Conservation (phyloP, 2,329 filamentous ascomycete species). For the Fusarium phyllophilum region DNA sequence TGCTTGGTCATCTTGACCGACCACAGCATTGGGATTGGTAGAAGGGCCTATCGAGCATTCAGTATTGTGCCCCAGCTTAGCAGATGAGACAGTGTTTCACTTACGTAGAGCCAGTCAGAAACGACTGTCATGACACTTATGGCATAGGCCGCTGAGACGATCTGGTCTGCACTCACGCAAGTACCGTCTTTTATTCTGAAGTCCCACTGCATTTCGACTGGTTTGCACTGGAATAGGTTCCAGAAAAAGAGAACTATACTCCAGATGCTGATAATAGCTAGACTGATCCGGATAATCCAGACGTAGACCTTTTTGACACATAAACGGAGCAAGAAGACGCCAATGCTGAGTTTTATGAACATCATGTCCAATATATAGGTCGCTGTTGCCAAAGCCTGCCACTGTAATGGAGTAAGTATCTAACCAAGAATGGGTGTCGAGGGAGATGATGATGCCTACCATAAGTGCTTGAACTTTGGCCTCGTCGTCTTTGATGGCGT, state of each 20-base stretch:
- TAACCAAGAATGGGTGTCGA: background rate
- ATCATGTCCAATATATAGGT: slow-evolving; percentile 65
- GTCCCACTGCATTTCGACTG: slow-evolving; percentile 64
- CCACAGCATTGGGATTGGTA: slow-evolving; percentile 66
- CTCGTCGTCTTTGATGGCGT: slow-evolving; percentile 52
- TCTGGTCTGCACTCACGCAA: slow-evolving; percentile 56
- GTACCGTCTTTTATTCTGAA: slow-evolving; percentile 55
- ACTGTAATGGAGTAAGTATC: slow-evolving; percentile 47
- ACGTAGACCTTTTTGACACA: slow-evolving; percentile 58
- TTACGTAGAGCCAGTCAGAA: slow-evolving; percentile 64
- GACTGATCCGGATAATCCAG: slow-evolving; percentile 58
- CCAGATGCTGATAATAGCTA: slow-evolving; percentile 59
- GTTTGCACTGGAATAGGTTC: slow-evolving; percentile 63
- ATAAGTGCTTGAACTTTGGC: slow-evolving; percentile 58
- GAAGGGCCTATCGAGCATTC: slow-evolving; percentile 52
- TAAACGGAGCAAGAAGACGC: slow-evolving; percentile 61
- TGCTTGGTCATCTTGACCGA: slow-evolving; percentile 63
- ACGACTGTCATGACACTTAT: slow-evolving; percentile 63
- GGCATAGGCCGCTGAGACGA: slow-evolving; percentile 61
- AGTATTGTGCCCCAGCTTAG: background rate
- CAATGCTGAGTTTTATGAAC: slow-evolving; percentile 67
- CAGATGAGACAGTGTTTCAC: slow-evolving; percentile 16
- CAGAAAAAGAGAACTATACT: slow-evolving; percentile 61
- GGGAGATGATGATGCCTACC: slow-evolving; percentile 45
- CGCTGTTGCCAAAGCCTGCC: slow-evolving; percentile 62